Conservation (phyloP, 2,329 filamentous ascomycete species). For the Trichoderma sp. region DNA sequence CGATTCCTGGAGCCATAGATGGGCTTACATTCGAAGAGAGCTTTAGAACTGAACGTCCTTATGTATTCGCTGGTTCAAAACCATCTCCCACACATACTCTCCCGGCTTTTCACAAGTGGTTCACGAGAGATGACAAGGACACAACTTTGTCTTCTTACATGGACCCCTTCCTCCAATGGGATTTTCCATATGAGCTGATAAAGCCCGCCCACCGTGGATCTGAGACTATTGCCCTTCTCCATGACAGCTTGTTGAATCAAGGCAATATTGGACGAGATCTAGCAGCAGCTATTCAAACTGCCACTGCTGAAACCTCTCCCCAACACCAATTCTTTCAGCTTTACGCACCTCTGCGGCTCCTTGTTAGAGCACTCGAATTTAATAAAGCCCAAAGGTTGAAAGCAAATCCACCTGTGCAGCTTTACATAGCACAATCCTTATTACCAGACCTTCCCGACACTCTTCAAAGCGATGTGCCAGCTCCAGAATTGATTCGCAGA, state of each 20-base stretch:
- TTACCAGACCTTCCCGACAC: constrained; percentile 63
- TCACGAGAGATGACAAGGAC: constrained; percentile 31
- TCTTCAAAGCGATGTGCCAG: constrained; percentile 64
- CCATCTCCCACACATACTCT: constrained; percentile 38
- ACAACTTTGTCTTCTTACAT: constrained; percentile 30
- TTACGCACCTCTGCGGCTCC: constrained; percentile 60
- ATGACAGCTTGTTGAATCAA: constrained; percentile 27
- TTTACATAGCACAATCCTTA: constrained; percentile 85
- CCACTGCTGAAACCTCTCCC: constrained; percentile 24
- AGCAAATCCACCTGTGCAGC: constrained; percentile 34
- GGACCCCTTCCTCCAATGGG: constrained; percentile 29
- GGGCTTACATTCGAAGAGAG: constrained; percentile 52
- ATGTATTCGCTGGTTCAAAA: constrained; percentile 45
- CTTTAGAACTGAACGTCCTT: constrained; percentile 51
- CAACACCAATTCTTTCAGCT: constrained; percentile 52
- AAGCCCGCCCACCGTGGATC: constrained; percentile 23
- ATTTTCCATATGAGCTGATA: constrained; percentile 42
- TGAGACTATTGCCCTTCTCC: constrained; percentile 28
- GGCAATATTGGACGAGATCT: constrained; percentile 32
- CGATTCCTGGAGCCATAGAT: constrained; percentile 15
- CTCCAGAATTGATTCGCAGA: constrained; percentile 59
- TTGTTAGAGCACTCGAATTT: constrained; percentile 56
- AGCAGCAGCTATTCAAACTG: constrained; percentile 31
- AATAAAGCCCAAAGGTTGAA: constrained; percentile 33
- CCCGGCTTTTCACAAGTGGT: constrained; percentile 60